These are phyloP conservation scores for Monosporascus sp. DNA, from an alignment of 2,329 filamentous ascomycete species.

Conservation along the genomic window DNA sequence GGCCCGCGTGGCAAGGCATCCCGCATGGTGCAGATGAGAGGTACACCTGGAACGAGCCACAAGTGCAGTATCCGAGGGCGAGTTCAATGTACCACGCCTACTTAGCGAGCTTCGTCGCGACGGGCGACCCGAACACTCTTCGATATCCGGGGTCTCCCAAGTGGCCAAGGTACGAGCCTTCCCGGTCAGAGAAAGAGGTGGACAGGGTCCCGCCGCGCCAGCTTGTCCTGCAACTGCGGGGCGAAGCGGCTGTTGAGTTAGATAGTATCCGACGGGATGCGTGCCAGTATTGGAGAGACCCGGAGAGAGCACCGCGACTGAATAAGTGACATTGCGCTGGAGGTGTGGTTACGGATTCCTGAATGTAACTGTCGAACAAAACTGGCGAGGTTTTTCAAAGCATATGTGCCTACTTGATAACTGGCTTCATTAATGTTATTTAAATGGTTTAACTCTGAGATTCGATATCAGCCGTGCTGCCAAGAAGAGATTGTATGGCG, in stretches of 20 bases:
- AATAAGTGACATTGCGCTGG: constrained; percentile 24
- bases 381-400: too few species aligned
- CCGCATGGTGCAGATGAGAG: constrained; percentile 31
- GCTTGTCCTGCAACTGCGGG: constrained; percentile 26
- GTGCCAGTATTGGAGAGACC: constrained; percentile 32
- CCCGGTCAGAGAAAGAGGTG: constrained; percentile 13
- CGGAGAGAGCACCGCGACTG: constrained; percentile 25
- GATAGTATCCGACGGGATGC: constrained; percentile 27
- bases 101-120: constrained; percentile 31
- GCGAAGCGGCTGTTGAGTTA: constrained; percentile 25
- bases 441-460: too few species aligned
- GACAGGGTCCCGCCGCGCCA: constrained; percentile 21
- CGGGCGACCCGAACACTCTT: constrained; percentile 28
- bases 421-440: too few species aligned
- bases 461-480: too few species aligned
- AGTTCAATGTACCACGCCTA: constrained; percentile 32
- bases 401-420: too few species aligned
- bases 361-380: too few species aligned
- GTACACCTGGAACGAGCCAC: constrained; percentile 32
- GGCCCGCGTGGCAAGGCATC: constrained; percentile 30
- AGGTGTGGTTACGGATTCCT: too few species aligned
- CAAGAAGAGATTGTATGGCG: too few species aligned
- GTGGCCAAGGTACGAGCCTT: constrained; percentile 22
- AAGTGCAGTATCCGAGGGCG: constrained; percentile 30
- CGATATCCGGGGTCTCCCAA: constrained; percentile 13